Percentiles rank a stretch among this genome's conserved stretches.
Evolutionary conservation across 768 basidiomycete genomes (phyloP).

Genomic region (Mycena sanguinolenta): DNA sequence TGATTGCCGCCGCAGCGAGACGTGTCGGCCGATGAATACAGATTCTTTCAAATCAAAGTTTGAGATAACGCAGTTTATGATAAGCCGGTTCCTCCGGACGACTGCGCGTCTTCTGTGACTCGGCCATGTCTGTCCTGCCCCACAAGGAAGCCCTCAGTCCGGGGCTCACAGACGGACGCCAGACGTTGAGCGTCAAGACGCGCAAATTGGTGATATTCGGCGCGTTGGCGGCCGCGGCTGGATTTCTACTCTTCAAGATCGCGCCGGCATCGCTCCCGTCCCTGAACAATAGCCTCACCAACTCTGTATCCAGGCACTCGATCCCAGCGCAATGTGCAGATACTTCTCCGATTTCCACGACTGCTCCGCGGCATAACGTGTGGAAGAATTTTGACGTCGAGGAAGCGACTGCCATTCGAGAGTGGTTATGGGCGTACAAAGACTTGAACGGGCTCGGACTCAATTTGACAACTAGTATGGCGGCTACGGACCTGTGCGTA

Average conservation of each 20-base stretch:
- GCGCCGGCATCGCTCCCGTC: constrained; percentile 10
- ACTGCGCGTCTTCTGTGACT: not conserved
- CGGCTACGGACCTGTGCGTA: constrained; percentile 34
- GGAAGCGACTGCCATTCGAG: constrained; percentile 32
- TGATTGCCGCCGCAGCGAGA: not conserved
- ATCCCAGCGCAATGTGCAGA: constrained; percentile 30
- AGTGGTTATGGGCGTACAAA: constrained; percentile 31
- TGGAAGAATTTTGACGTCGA: constrained; percentile 38
- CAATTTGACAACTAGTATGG: constrained; percentile 17
- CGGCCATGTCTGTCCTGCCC: constrained; percentile 22
- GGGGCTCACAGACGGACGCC: not conserved
- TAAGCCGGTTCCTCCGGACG: not conserved
- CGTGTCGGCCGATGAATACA: not conserved
- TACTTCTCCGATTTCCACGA: constrained; percentile 25
- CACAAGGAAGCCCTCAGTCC: constrained; percentile 13
- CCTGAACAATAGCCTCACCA: constrained; percentile 5
- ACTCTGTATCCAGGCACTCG: not conserved
- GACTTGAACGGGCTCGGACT: constrained; percentile 23
- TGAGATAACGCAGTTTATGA: not conserved
- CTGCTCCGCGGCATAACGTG: constrained; percentile 32
- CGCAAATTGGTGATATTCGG: constrained; percentile 25
- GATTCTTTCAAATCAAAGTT: not conserved
- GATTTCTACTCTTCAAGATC: constrained; percentile 25
- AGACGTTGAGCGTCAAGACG: constrained; percentile 5
- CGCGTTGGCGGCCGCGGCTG: constrained; percentile 12